Percentiles rank a stretch among this genome's conserved stretches.
Evolutionary conservation across 2,329 filamentous ascomycete species (phyloP).

Genomic region (Phyllosticta citriasiana): DNA sequence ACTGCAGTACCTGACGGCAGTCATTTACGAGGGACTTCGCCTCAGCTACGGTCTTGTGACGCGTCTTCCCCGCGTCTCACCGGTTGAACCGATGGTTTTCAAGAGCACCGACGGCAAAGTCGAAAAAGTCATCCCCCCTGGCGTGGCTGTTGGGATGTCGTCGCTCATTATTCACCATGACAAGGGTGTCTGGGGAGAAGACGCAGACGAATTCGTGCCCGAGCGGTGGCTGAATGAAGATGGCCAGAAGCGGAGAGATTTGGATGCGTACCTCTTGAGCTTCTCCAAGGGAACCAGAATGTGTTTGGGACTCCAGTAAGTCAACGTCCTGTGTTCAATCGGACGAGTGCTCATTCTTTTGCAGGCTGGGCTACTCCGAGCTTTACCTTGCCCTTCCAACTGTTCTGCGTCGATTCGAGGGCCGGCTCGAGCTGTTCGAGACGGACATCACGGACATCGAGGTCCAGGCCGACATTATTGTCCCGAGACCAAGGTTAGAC

Average conservation of each 20-base stretch:
- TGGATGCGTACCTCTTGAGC: slow-evolving; percentile 21
- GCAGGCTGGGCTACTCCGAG: slow-evolving; percentile 10
- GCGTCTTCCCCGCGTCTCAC: slow-evolving; percentile 13
- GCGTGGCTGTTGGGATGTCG: slow-evolving; percentile 9
- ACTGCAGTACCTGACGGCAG: slow-evolving; percentile 14
- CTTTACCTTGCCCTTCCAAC: slow-evolving; percentile 12
- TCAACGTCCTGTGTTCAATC: neutral
- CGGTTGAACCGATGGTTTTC: slow-evolving; percentile 12
- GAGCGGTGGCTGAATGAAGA: slow-evolving; percentile 23
- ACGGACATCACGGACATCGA: slow-evolving; percentile 22
- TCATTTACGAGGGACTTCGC: slow-evolving; percentile 15
- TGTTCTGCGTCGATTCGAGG: slow-evolving; percentile 10
- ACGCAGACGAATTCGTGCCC: slow-evolving; percentile 18
- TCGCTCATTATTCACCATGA: slow-evolving; percentile 20
- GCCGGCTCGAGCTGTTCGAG: slow-evolving; percentile 11
- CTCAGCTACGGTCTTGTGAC: slow-evolving; percentile 12
- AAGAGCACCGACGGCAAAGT: neutral
- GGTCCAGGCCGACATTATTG: slow-evolving; percentile 29
- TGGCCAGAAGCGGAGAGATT: slow-evolving; percentile 3
- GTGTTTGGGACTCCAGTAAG: slow-evolving; percentile 25
- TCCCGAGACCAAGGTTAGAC: slow-evolving; percentile 22
- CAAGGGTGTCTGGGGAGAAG: slow-evolving; percentile 22
- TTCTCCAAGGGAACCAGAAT: slow-evolving; percentile 24
- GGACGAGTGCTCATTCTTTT: neutral
- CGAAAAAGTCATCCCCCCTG: slow-evolving; percentile 10